These are phyloP conservation scores for Termitomyces sp. DNA, from an alignment of 768 basidiomycete species.

Conservation along the genomic window DNA sequence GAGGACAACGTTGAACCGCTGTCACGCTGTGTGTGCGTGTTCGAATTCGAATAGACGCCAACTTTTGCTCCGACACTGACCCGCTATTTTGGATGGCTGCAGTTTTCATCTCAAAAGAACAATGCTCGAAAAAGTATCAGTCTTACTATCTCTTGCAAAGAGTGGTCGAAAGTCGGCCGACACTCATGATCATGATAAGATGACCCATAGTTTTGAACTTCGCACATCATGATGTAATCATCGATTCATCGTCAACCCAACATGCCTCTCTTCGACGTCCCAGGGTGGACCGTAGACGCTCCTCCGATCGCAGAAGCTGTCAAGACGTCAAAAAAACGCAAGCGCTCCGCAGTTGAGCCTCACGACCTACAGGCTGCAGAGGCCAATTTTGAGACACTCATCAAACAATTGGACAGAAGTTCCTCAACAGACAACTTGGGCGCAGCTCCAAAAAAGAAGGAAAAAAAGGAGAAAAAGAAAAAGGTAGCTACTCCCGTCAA, in stretches of 20 bases:
- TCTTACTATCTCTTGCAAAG: neutral
- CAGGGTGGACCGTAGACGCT: conserved; percentile 61
- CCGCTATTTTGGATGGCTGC: neutral
- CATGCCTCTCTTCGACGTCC: conserved; percentile 61
- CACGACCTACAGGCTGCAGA: conserved; percentile 35
- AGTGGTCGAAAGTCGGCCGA: neutral
- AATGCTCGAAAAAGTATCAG: neutral
- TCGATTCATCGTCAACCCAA: neutral
- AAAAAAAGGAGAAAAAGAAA: conserved; percentile 13
- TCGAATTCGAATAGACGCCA: conserved; percentile 7
- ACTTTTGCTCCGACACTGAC: neutral
- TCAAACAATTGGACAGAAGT: conserved; percentile 40
- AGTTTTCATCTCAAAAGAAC: neutral
- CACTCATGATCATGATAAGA: neutral
- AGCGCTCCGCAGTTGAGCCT: conserved; percentile 38
- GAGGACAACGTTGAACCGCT: neutral
- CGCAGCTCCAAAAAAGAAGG: conserved; percentile 5
- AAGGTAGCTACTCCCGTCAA: neutral
- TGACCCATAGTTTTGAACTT: neutral
- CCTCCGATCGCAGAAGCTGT: conserved; percentile 34
- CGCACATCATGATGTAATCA: conserved; percentile 10
- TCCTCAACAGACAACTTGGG: conserved; percentile 16
- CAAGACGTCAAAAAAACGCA: conserved; percentile 50
- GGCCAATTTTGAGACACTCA: conserved; percentile 59
- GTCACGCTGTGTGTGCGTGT: conserved; percentile 2